Conservation (phyloP, 169 alveolate species). For the Plasmodium inui region DNA sequence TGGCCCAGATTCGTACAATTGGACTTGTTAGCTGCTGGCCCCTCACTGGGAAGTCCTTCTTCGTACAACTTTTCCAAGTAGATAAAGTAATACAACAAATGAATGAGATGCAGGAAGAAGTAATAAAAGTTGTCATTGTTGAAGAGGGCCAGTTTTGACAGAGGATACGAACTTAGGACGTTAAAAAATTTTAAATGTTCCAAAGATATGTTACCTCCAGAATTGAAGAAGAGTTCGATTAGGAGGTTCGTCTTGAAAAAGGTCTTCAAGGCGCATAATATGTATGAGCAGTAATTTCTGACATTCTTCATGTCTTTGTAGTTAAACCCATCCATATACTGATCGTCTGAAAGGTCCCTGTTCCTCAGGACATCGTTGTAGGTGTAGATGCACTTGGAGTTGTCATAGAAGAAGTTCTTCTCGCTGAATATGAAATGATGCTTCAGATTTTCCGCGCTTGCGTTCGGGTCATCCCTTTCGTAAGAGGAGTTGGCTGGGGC, state of each 20-base stretch:
- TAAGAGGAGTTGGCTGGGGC: neutral
- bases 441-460: neutral
- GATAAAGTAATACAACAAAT: slow-evolving; percentile 59
- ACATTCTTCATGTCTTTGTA: slow-evolving; percentile 68
- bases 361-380: slow-evolving; percentile 69
- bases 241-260: slow-evolving; percentile 42
- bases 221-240: slow-evolving; percentile 46
- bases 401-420: slow-evolving; percentile 71
- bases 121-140: slow-evolving; percentile 44
- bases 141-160: slow-evolving; percentile 40
- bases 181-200: slow-evolving; percentile 42
- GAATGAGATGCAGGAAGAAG: slow-evolving; percentile 44
- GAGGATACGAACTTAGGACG: slow-evolving; percentile 39
- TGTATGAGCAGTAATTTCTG: slow-evolving; percentile 62
- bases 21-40: neutral
- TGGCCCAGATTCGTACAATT: neutral
- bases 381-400: slow-evolving; percentile 58
- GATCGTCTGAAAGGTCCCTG: slow-evolving; percentile 41
- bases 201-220: slow-evolving; percentile 45
- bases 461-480: slow-evolving; percentile 24
- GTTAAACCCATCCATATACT: slow-evolving; percentile 65
- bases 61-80: slow-evolving; percentile 51
- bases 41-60: neutral
- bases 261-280: slow-evolving; percentile 51
- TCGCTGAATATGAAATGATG: slow-evolving; percentile 41